phyloP scores from a whole-genome alignment of 768 basidiomycete species.

The Galerina marginata region DNA sequence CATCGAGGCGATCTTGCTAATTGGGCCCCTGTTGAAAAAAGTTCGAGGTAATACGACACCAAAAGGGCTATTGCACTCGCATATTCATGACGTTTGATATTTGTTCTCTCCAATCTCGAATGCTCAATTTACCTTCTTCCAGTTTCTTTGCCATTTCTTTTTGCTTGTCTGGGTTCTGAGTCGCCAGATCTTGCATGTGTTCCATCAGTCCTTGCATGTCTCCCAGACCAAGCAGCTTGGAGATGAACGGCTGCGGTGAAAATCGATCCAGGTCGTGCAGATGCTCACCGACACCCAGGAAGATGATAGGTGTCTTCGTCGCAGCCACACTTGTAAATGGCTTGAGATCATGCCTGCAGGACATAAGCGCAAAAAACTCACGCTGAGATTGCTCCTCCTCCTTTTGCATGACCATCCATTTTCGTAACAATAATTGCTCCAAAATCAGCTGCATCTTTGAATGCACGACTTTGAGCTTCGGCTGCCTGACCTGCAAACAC shows the following conservation, averaged over 20 bases:
- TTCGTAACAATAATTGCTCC: slow-evolving; percentile 99
- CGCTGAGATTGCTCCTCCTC: slow-evolving; percentile 99
- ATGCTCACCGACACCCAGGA: slow-evolving; percentile 97
- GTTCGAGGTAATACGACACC: slow-evolving; percentile 8
- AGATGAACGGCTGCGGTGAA: slow-evolving; percentile 95
- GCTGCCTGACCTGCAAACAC: slow-evolving; percentile 83
- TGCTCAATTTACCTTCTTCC: slow-evolving; percentile 95
- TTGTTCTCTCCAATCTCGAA: slow-evolving; percentile 97
- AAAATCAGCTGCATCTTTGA: slow-evolving; percentile 97
- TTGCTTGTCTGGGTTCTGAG: slow-evolving; percentile 94
- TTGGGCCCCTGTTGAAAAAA: slow-evolving; percentile 78
- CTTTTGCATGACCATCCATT: slow-evolving; percentile 99
- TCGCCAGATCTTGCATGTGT: slow-evolving; percentile 96
- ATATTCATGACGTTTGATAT: slow-evolving; percentile 98
- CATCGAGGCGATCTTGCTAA: slow-evolving; percentile 98
- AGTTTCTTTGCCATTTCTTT: slow-evolving; percentile 98
- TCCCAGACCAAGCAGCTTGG: slow-evolving; percentile 93
- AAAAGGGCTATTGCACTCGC: slow-evolving; percentile 48
- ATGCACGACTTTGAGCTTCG: slow-evolving; percentile 93
- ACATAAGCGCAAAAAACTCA: slow-evolving; percentile 47
- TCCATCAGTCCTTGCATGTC: slow-evolving; percentile 98
- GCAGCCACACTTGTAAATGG: slow-evolving; percentile 80
- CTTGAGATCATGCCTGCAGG: slow-evolving; percentile 9
- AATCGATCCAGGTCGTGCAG: slow-evolving; percentile 97
- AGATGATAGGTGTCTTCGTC: slow-evolving; percentile 98